Evolutionary conservation across 495 filamentous ascomycete species (phyloP).

Genomic region (Paragyromitra xinjiangensis): DNA sequence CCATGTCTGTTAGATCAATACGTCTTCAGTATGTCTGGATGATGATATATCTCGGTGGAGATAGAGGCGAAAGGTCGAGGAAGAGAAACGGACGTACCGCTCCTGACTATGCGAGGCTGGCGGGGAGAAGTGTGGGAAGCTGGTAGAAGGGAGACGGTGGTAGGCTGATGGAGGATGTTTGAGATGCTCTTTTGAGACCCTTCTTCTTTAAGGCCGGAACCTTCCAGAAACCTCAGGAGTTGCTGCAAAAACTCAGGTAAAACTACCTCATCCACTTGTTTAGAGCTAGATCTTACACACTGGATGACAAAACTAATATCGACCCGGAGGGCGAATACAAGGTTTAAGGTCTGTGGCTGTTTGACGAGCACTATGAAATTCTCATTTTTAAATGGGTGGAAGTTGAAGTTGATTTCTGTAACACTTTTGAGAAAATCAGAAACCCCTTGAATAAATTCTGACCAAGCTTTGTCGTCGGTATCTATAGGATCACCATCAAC

Average conservation of each 20-base stretch:
- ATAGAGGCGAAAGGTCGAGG: neutral
- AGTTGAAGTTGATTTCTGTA: slow-evolving; percentile 2
- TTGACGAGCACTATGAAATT: neutral
- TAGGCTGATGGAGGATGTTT: neutral
- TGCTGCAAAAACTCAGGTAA: slow-evolving; percentile 1
- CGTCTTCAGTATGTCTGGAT: neutral
- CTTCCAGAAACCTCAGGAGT: neutral
- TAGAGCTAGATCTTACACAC: neutral
- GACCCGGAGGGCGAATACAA: neutral
- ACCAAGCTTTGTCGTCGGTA: neutral
- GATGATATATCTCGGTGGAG: neutral
- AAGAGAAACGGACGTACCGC: neutral
- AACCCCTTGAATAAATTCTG: slow-evolving; percentile 13
- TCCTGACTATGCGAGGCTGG: neutral
- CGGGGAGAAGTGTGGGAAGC: neutral
- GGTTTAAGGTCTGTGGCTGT: neutral
- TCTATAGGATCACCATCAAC: neutral
- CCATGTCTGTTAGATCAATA: neutral
- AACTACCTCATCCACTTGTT: neutral
- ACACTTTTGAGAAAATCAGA: neutral
- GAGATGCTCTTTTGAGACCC: neutral
- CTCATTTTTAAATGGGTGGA: neutral
- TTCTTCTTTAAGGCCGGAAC: neutral
- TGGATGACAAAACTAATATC: neutral
- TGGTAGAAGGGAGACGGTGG: neutral